These are phyloP conservation scores for Fusarium sp. DNA, from an alignment of 2,329 filamentous ascomycete species.

Conservation along the genomic window DNA sequence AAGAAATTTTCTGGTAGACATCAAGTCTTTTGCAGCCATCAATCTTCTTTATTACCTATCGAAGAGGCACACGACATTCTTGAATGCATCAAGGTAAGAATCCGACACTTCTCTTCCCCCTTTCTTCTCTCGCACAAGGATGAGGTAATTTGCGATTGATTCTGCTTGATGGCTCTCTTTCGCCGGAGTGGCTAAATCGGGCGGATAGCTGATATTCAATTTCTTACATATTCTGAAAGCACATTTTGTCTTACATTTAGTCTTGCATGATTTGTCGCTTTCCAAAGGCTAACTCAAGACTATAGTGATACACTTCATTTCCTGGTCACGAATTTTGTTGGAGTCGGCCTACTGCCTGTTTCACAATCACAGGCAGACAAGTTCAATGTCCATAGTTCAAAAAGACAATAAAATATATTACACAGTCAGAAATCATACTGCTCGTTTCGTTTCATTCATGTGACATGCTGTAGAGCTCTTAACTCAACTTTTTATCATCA, in stretches of 20 bases:
- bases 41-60: neutral
- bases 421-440: neutral
- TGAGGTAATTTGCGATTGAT: conserved; percentile 99
- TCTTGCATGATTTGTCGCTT: conserved; percentile 40
- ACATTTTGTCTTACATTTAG: conserved; percentile 14
- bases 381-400: neutral
- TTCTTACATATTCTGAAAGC: conserved; percentile 99
- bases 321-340: no score
- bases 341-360: neutral
- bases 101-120: neutral
- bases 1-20: conserved; percentile 41
- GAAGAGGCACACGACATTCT: conserved; percentile 35
- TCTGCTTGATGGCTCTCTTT: conserved; percentile 81
- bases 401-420: neutral
- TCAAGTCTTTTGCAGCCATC: neutral
- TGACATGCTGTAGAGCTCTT: neutral
- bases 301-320: conserved; percentile 27
- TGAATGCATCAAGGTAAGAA: conserved; percentile 48
- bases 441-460: neutral
- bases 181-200: conserved; percentile 90
- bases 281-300: conserved; percentile 43
- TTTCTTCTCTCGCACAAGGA: conserved; percentile 64
- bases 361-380: no score
- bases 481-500: neutral
- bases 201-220: conserved; percentile 84